These are phyloP conservation scores for Secale cereale DNA, from an alignment of 176 grass and related monocot species.

Conservation along the genomic window DNA sequence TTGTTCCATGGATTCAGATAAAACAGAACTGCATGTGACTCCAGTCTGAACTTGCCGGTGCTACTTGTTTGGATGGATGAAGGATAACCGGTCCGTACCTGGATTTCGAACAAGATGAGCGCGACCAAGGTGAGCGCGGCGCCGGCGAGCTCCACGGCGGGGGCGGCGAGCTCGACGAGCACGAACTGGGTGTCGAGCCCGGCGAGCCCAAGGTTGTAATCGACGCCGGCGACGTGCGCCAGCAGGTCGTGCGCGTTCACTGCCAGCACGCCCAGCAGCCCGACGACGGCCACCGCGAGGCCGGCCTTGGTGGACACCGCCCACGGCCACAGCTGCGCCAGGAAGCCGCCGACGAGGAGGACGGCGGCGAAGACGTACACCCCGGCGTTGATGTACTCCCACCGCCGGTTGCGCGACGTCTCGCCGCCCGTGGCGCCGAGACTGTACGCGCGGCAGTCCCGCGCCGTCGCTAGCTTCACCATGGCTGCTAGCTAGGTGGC, in stretches of 20 bases:
- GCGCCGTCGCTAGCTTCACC: constrained; percentile 85
- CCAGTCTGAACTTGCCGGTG: not conserved
- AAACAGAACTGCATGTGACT: not conserved
- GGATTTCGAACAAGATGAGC: constrained; percentile 64
- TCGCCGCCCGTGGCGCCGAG: constrained; percentile 5
- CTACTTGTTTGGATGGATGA: not conserved
- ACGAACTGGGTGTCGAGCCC: constrained; percentile 64
- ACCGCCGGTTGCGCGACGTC: constrained; percentile 45
- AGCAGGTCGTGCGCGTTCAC: constrained; percentile 74
- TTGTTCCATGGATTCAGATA: not conserved
- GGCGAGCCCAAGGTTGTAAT: constrained; percentile 44
- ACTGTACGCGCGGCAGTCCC: constrained; percentile 70
- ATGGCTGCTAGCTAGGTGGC: too few species aligned
- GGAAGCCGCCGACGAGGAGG: constrained; percentile 52
- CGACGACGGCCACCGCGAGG: constrained; percentile 43
- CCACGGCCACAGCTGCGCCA: constrained; percentile 38
- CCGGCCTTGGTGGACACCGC: constrained; percentile 16
- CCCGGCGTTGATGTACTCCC: constrained; percentile 86
- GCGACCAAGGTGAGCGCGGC: constrained; percentile 54
- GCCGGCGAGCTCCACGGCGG: constrained; percentile 48
- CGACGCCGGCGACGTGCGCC: constrained; percentile 68
- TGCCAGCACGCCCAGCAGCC: constrained; percentile 23
- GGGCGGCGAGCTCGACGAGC: constrained; percentile 69
- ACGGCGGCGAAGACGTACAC: constrained; percentile 53
- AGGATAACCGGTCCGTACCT: constrained; percentile 22